These are phyloP conservation scores for Micractinium sp. DNA, from an alignment of 139 green algal species.

Conservation along the genomic window DNA sequence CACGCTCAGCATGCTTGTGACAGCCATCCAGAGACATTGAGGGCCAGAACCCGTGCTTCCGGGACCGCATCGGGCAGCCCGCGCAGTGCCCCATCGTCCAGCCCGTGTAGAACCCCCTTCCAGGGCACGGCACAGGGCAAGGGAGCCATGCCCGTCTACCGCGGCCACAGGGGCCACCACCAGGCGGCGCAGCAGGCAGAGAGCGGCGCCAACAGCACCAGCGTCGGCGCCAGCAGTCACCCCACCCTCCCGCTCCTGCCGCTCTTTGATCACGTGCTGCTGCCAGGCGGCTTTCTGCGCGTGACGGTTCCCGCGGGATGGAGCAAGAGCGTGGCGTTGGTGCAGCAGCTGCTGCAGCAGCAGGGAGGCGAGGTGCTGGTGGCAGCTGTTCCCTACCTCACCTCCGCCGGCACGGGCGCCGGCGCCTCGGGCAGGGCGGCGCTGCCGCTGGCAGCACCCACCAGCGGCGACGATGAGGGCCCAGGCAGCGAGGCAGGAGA, in stretches of 20 bases:
- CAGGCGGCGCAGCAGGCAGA: not conserved
- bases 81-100: no score
- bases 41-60: not conserved
- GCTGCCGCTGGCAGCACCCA: not conserved
- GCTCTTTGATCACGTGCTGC: constrained; percentile 31
- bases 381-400: constrained; percentile 36
- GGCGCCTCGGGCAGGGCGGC: not conserved
- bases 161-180: not conserved
- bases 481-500: not conserved
- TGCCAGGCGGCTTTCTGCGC: constrained; percentile 32
- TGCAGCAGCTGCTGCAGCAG: constrained; percentile 35
- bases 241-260: constrained; percentile 23
- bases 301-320: constrained; percentile 25
- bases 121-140: not conserved
- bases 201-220: not conserved
- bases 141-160: not conserved
- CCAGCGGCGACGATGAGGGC: not conserved
- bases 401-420: not conserved
- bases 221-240: not conserved
- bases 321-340: constrained; percentile 15
- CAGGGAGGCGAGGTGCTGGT: constrained; percentile 23
- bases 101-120: no score
- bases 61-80: not conserved
- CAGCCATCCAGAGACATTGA: not conserved
- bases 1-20: not conserved